These are phyloP conservation scores for Backusella australiensis DNA, from an alignment of 192 early-diverging fungal genomes.

Conservation along the genomic window DNA sequence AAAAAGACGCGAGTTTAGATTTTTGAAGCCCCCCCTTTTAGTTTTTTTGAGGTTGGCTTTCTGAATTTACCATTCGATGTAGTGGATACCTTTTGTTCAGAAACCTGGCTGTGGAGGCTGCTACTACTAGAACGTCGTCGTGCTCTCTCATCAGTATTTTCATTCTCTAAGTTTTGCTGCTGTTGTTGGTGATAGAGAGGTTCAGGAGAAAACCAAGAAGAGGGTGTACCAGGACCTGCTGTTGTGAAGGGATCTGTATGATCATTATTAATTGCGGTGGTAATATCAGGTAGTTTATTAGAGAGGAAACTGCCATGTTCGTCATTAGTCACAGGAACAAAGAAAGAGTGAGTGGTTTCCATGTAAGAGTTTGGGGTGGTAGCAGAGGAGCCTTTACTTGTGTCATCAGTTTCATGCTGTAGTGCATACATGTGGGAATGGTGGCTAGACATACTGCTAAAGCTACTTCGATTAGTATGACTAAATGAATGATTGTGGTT, in stretches of 20 bases:
- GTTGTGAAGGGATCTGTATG: not conserved
- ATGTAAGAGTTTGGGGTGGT: not conserved
- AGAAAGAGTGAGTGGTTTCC: not conserved
- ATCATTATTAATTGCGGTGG: conserved; percentile 4
- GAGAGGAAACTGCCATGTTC: conserved; percentile 6
- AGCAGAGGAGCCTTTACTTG: not conserved
- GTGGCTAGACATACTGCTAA: conserved; percentile 9
- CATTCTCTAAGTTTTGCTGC: not conserved
- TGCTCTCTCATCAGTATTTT: not conserved
- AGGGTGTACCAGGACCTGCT: not conserved
- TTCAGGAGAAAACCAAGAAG: conserved; percentile 13
- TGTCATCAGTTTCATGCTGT: conserved; percentile 1
- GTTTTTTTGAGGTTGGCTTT: not conserved
- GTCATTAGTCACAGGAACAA: conserved; percentile 3
- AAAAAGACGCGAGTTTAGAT: not conserved
- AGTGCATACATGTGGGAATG: conserved; percentile 7
- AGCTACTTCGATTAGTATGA: conserved; percentile 11
- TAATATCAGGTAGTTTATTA: conserved; percentile 2
- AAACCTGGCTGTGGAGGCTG: not conserved
- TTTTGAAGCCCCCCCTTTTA: not conserved
- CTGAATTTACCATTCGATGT: not conserved
- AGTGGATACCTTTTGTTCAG: not conserved
- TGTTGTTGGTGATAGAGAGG: not conserved
- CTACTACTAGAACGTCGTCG: not conserved
- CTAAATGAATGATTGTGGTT: not conserved